Base-by-base conservation (phyloP, 2,329 filamentous ascomycete genomes). In the Aspergillus pseudoterreus region DNA sequence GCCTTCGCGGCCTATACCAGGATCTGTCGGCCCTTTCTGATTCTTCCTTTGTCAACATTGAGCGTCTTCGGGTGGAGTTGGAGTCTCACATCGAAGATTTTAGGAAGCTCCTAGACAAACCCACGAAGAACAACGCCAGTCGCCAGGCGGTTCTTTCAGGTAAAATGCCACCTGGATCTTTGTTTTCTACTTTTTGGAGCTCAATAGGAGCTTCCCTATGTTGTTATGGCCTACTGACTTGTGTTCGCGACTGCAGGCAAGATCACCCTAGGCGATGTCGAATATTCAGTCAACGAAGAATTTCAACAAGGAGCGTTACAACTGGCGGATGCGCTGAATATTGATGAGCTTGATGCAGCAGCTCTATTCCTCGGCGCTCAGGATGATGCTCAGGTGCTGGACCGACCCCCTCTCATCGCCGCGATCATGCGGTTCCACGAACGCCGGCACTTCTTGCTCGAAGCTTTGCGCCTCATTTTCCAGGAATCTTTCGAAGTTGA, bases 341-440 rank as follows among this genome's bases (percentile, higher is more conserved):
- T 99, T 47, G 92, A 99, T 72, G 95, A 99, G 71, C 69, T 95
- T 51, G 83, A 94, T 62, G 87, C 92, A 15, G 88, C 90, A 9
- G 80, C 82, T 59, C 81, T 94, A 45, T 83, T 95, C 51, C 75
- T 95, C 47, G 84, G 86, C 50, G 85, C 88, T 15, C 82, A 89
- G 65, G 80, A 84, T 35, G 86, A 92, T 60, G 79, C 84, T 14
- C 78, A 82, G 42, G 77, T 82, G 14, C 77, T 91, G 4, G 90
- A 90, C 54, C 83, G 89, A 21, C 80, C 89, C 3, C 79, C 89
- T 53, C 79, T 90, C 49, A 85, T 92, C 67, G 87, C 87, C 60
- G 88, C 88, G 53, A 82, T 96, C 57, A 88, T 97, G 64, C 84
- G 86, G 58, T 96, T 95, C 70, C 92, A 99, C 71, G 85, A 92